Evolutionary conservation across 2,329 filamentous ascomycete species (phyloP).

Genomic region (Penicillium freii): DNA sequence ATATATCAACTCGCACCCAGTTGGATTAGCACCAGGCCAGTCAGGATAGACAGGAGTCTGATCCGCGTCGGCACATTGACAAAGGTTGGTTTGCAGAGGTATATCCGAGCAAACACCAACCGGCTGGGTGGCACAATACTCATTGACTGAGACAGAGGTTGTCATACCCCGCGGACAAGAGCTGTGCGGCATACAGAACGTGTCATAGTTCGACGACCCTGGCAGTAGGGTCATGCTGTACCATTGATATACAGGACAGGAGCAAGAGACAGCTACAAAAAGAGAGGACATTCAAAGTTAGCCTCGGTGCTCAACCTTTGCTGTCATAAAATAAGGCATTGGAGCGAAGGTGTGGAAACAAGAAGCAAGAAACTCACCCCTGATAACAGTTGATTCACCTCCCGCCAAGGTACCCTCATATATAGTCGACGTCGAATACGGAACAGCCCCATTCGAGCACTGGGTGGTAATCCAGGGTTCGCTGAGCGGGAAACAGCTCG

Average conservation of each 20-base stretch:
- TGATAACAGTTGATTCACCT: slow-evolving; percentile 20
- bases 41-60: slow-evolving; percentile 24
- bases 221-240: slow-evolving; percentile 20
- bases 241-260: slow-evolving; percentile 24
- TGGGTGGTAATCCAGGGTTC: slow-evolving; percentile 26
- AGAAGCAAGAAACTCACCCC: slow-evolving; percentile 10
- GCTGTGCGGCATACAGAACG: slow-evolving; percentile 26
- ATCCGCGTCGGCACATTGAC: slow-evolving; percentile 15
- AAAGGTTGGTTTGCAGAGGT: slow-evolving; percentile 14
- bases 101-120: slow-evolving; percentile 11
- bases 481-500: slow-evolving; percentile 25
- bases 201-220: slow-evolving; percentile 13
- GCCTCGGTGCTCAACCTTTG: neutral
- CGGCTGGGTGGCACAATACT: slow-evolving; percentile 21
- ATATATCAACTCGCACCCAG: slow-evolving; percentile 17
- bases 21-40: slow-evolving; percentile 19
- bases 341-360: neutral
- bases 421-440: slow-evolving; percentile 22
- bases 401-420: slow-evolving; percentile 22
- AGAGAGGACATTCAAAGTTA: neutral
- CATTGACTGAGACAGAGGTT: slow-evolving; percentile 18
- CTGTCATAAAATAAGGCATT: neutral
- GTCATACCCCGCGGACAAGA: slow-evolving; percentile 28
- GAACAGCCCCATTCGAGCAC: slow-evolving; percentile 26
- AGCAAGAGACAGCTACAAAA: slow-evolving; percentile 22